A percentile compares a stretch with the other conserved stretches of the same genome.
phyloP scores from a whole-genome alignment of 2,329 filamentous ascomycete species.

The Neofusicoccum cordaticola region DNA sequence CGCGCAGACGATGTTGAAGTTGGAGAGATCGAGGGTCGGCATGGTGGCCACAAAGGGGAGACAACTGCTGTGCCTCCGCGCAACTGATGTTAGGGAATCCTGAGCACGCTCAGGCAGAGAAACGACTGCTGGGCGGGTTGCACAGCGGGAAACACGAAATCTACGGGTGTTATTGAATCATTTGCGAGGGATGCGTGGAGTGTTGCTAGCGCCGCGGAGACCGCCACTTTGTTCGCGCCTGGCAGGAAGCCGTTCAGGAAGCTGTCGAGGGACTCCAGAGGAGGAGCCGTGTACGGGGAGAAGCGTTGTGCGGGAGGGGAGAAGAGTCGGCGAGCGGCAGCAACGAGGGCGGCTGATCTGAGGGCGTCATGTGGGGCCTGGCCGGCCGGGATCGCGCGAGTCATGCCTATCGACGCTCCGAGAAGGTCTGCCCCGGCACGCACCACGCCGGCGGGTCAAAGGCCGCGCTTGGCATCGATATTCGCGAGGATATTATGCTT shows the following conservation, averaged over 20 bases:
- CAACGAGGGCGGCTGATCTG: background rate
- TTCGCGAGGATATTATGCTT: background rate
- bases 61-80: conserved; percentile 12
- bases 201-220: background rate
- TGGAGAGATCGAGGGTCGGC: conserved; percentile 63
- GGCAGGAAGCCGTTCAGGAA: background rate
- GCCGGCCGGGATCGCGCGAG: background rate
- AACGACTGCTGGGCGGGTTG: conserved; percentile 4
- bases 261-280: background rate
- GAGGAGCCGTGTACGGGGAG: background rate
- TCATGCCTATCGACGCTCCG: background rate
- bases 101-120: background rate
- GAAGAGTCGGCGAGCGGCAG: background rate
- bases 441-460: background rate
- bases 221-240: conserved; percentile 11
- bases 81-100: conserved; percentile 23
- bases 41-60: conserved; percentile 35
- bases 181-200: conserved; percentile 17
- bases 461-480: background rate
- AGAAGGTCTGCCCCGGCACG: background rate
- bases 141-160: conserved; percentile 7
- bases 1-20: conserved; percentile 83
- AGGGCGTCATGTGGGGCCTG: background rate
- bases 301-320: background rate
- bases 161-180: conserved; percentile 32